Base-by-base conservation (phyloP, 2,329 filamentous ascomycete genomes). In the Calcarisporium arbuscula region DNA sequence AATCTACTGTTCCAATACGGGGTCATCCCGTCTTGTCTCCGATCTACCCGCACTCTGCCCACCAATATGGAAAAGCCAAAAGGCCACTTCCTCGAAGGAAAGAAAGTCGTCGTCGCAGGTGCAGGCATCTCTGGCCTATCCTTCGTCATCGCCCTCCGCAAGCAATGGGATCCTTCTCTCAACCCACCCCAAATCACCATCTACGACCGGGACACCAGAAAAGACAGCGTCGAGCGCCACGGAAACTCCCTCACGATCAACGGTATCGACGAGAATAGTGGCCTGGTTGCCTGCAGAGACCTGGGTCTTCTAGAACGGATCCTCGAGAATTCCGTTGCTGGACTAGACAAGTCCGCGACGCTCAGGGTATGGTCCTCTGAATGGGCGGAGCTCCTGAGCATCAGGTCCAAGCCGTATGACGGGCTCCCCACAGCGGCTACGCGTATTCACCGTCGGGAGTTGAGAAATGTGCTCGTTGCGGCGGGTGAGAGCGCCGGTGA, bases 121-220 rank as follows among this genome's bases (percentile, higher is more conserved):
- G 58, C 51, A 16, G 63, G 62, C 15, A 55, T 64, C 14, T 55
- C 56, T 14, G 58, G 63, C 10, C 52, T 62, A 15, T 42, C 59
- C 5, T 65, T 67, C 39, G 53, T 49, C 26, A 43, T 56, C 32
- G 51, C 59, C n/a, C 47, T 65, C 17, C 49, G 48, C 34, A 57
- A 58, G 34, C 48, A 51, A 6, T 64, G 60, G 56, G 40, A 50
- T 12, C 31, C 46, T 3, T 39, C 38, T 5, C 31, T 46, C 15
- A 31, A 38, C 8, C 45, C 47, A 4, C 60, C 60, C 18, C 39
- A 44, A 11, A 39, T 64, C 19, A 43, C 48, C 16, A 47, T 64
- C 37, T 60, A 58, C 43, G 61, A 65, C 22, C 51, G 60, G 16
- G 58, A 63, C 34, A 34, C 45, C 11, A 34, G 46, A 31, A 50